A percentile compares a stretch with the other conserved stretches of the same genome.
These are phyloP conservation scores for Yarrowia osloensis DNA, from an alignment of 805 yeast species.

Conservation along the genomic window DNA sequence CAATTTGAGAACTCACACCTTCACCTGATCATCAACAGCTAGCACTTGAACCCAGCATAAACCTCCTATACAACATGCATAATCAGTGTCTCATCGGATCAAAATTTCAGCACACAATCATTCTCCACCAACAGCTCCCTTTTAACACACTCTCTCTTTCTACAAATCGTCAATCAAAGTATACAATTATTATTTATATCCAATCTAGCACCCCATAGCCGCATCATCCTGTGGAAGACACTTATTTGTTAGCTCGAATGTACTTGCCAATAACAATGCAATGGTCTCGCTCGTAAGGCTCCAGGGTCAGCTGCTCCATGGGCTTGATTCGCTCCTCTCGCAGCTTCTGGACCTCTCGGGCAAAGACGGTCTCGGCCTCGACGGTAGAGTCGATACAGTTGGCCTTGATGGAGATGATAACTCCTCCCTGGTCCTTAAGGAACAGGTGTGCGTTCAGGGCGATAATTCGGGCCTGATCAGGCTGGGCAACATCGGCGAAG, in stretches of 20 bases:
- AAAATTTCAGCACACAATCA: too few relatives aligned
- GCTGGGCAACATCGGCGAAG: slow-evolving; percentile 99
- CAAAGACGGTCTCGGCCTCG: slow-evolving; percentile 98
- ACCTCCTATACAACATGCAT: too few relatives aligned
- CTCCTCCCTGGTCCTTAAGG: slow-evolving; percentile 98
- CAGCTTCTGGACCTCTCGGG: slow-evolving; percentile 98
- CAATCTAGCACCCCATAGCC: slow-evolving; percentile 18
- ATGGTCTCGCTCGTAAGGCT: slow-evolving; percentile 99
- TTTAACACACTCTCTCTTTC: too few relatives aligned
- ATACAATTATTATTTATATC: slow-evolving; percentile 26
- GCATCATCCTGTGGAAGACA: not conserved
- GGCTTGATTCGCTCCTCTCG: slow-evolving; percentile 99
- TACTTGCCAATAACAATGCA: slow-evolving; percentile 98
- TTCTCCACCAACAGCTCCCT: too few relatives aligned
- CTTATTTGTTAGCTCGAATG: slow-evolving; percentile 72
- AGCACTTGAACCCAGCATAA: too few relatives aligned
- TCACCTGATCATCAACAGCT: too few relatives aligned
- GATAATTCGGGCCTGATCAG: slow-evolving; percentile 99
- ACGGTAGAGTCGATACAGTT: slow-evolving; percentile 99
- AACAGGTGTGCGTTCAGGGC: slow-evolving; percentile 97
- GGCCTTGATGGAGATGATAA: slow-evolving; percentile 97
- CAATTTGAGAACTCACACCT: too few relatives aligned
- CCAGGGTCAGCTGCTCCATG: slow-evolving; percentile 95
- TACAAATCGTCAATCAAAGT: slow-evolving; percentile 4
- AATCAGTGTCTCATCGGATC: too few relatives aligned